Evolutionary conservation across 2,329 filamentous ascomycete species (phyloP).

Genomic region (Cryphonectria nitschkei): DNA sequence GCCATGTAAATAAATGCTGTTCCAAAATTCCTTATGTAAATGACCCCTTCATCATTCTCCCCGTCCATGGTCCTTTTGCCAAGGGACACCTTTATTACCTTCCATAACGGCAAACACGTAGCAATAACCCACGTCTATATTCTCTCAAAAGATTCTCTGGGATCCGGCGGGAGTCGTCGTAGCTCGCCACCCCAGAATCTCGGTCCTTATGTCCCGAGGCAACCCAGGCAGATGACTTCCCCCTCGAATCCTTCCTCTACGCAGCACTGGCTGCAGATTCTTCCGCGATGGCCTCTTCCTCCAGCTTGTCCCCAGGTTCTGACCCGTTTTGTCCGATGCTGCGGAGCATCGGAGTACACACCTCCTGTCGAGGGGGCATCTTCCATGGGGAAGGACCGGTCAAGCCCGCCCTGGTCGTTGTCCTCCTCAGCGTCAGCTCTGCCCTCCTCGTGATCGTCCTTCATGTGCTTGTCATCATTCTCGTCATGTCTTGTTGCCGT

Average conservation of each 20-base stretch:
- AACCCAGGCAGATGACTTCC: constrained; percentile 69
- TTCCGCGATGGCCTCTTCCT: constrained; percentile 49
- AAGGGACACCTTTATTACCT: background rate
- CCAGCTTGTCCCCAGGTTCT: constrained; percentile 40
- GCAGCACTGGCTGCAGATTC: constrained; percentile 70
- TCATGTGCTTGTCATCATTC: constrained; percentile 23
- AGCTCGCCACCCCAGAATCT: background rate
- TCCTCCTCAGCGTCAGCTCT: constrained; percentile 25
- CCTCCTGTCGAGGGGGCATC: constrained; percentile 42
- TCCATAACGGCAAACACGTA: background rate
- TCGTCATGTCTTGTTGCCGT: constrained; percentile 19
- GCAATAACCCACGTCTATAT: background rate
- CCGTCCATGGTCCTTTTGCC: no score
- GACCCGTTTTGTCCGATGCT: constrained; percentile 13
- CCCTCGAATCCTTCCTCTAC: constrained; percentile 67
- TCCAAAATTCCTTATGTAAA: background rate
- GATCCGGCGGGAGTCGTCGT: background rate
- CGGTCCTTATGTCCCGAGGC: constrained; percentile 43
- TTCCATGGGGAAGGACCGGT: constrained; percentile 52
- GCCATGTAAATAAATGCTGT: background rate
- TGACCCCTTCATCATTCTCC: background rate
- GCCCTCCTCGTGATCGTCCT: constrained; percentile 24
- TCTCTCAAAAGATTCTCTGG: background rate
- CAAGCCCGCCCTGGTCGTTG: constrained; percentile 29
- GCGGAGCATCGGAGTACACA: constrained; percentile 20